A percentile compares a stretch with the other conserved stretches of the same genome.
Evolutionary conservation across 2,329 filamentous ascomycete species (phyloP).

Genomic region (Talaromyces sp.): DNA sequence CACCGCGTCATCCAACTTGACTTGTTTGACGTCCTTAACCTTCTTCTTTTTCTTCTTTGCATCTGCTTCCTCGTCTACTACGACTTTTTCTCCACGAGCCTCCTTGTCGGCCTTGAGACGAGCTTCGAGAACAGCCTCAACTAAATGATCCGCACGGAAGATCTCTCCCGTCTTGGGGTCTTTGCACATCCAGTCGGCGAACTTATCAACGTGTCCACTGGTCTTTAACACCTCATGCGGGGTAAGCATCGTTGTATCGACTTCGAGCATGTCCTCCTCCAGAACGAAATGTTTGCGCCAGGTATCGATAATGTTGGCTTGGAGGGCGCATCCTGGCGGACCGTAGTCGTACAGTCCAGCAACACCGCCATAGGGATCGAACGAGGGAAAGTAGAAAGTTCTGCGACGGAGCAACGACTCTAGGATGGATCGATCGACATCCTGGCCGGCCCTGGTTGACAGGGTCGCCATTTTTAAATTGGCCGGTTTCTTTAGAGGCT

Average conservation of each 20-base stretch:
- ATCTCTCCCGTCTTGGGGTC: slow-evolving; percentile 97
- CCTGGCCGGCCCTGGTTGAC: slow-evolving; percentile 83
- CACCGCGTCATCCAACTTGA: slow-evolving; percentile 83
- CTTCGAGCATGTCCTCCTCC: slow-evolving; percentile 91
- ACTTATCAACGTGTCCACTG: slow-evolving; percentile 94
- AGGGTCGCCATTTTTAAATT: slow-evolving; percentile 54
- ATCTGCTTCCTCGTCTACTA: slow-evolving; percentile 68
- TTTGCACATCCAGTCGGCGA: slow-evolving; percentile 99
- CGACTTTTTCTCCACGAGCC: slow-evolving; percentile 73
- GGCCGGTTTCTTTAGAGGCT: slow-evolving; percentile 29
- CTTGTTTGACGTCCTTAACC: slow-evolving; percentile 68
- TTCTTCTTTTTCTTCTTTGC: slow-evolving; percentile 83
- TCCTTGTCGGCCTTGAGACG: slow-evolving; percentile 88
- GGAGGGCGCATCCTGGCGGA: slow-evolving; percentile 78
- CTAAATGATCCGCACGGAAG: slow-evolving; percentile 90
- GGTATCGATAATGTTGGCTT: slow-evolving; percentile 80
- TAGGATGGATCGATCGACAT: slow-evolving; percentile 76
- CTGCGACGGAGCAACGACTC: slow-evolving; percentile 84
- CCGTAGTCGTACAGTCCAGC: slow-evolving; percentile 91
- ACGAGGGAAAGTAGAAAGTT: slow-evolving; percentile 91
- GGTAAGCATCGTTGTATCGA: slow-evolving; percentile 91
- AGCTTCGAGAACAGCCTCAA: slow-evolving; percentile 87
- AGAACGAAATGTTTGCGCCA: slow-evolving; percentile 94
- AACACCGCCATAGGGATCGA: slow-evolving; percentile 91
- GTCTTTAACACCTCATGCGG: slow-evolving; percentile 94